A percentile compares a stretch with the other conserved stretches of the same genome.
phyloP scores from a whole-genome alignment of 139 green algal genomes.

The Chlamydomonas incerta region DNA sequence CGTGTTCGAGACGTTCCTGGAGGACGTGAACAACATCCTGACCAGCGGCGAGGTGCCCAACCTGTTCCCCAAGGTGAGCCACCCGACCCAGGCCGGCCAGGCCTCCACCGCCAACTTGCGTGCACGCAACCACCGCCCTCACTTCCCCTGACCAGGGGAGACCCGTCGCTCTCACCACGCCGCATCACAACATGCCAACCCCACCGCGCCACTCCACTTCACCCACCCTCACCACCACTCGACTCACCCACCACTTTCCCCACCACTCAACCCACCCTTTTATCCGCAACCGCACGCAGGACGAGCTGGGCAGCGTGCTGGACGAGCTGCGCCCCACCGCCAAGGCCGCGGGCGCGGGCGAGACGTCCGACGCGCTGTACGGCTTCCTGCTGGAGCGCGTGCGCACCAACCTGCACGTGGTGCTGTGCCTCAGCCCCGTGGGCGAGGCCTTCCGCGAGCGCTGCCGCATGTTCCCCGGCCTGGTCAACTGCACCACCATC shows the following conservation, averaged over 20 bases:
- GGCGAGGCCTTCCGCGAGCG: constrained; percentile 85
- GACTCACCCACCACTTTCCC: too few species aligned
- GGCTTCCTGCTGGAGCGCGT: constrained; percentile 85
- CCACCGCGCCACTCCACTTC: too few species aligned
- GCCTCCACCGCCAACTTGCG: too few species aligned
- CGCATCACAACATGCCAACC: too few species aligned
- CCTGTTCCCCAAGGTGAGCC: constrained; percentile 68
- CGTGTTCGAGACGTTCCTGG: constrained; percentile 83
- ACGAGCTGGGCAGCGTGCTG: constrained; percentile 81
- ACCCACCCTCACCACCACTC: too few species aligned
- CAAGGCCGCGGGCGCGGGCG: constrained; percentile 65
- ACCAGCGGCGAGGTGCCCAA: constrained; percentile 82
- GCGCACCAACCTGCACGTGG: constrained; percentile 81
- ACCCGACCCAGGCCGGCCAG: too few species aligned
- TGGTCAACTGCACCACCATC: constrained; percentile 91
- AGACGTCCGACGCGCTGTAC: constrained; percentile 79
- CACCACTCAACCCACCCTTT: not conserved
- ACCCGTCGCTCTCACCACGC: too few species aligned
- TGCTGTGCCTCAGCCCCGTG: constrained; percentile 84
- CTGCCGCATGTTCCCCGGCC: constrained; percentile 82
- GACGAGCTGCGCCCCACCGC: constrained; percentile 79
- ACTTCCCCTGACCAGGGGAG: too few species aligned
- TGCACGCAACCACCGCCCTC: too few species aligned
- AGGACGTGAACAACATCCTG: constrained; percentile 90
- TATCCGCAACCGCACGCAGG: constrained; percentile 20